Conservation (phyloP, 202 grass and related monocot species). For the Alloteropsis angusta region DNA sequence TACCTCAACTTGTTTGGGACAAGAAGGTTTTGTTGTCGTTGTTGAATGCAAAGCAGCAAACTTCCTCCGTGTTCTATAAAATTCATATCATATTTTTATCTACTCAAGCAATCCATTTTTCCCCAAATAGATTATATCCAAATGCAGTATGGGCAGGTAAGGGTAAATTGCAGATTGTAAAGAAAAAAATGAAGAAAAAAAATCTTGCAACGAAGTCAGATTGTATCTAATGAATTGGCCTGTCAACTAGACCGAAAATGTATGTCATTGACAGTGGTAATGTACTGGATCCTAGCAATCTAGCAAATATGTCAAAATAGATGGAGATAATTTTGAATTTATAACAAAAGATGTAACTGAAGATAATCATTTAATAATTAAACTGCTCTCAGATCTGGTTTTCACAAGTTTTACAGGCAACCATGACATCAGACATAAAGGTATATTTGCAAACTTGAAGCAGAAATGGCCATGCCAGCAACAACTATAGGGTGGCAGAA, state of each 20-base stretch:
- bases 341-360: slow-evolving; percentile 1
- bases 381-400: neutral
- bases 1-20: neutral
- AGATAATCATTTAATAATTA: neutral
- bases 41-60: neutral
- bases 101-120: neutral
- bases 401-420: neutral
- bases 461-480: slow-evolving; percentile 7
- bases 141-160: neutral
- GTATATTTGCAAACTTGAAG: neutral
- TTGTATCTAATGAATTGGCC: neutral
- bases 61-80: neutral
- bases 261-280: neutral
- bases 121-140: slow-evolving; percentile 8
- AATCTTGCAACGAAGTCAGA: neutral
- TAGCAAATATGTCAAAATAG: neutral
- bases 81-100: neutral
- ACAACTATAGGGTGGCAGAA: neutral
- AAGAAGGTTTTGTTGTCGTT: neutral
- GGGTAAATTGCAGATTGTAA: neutral
- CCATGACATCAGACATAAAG: neutral
- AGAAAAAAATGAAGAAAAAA: neutral
- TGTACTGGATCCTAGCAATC: neutral
- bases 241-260: neutral
- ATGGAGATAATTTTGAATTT: neutral